Evolutionary conservation across 2,329 filamentous ascomycete species (phyloP).

Genomic region (Fusarium buxicola): DNA sequence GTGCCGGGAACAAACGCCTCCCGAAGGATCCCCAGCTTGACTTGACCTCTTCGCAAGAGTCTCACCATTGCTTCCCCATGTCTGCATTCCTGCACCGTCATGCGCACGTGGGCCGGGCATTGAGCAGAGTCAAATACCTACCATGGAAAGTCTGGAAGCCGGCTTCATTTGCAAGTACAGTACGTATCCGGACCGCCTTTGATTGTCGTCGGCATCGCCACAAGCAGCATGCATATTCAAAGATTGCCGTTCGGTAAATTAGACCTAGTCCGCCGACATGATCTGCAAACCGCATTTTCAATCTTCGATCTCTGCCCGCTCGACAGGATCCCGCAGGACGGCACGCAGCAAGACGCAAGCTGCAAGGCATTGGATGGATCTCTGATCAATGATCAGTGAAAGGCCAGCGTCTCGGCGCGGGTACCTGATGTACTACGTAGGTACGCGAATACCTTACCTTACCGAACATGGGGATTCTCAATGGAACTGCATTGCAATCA

Average conservation of each 20-base stretch:
- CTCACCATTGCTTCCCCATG: constrained; percentile 31
- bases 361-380: constrained; percentile 26
- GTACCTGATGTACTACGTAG: constrained; percentile 20
- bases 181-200: constrained; percentile 1
- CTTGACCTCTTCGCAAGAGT: constrained; percentile 7
- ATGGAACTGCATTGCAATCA: constrained; percentile 8
- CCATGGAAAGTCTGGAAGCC: constrained; percentile 36
- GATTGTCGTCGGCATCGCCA: constrained; percentile 1
- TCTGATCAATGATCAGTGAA: constrained; percentile 4
- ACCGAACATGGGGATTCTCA: constrained; percentile 9
- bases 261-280: constrained; percentile 6
- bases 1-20: constrained; percentile 30
- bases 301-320: constrained; percentile 13
- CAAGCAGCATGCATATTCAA: constrained; percentile 5
- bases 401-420: not conserved
- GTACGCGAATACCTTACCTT: constrained; percentile 22
- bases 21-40: constrained; percentile 31
- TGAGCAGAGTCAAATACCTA: constrained; percentile 35
- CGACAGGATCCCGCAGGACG: constrained; percentile 25
- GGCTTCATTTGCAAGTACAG: constrained; percentile 6
- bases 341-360: constrained; percentile 20
- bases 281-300: constrained; percentile 33
- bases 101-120: constrained; percentile 32
- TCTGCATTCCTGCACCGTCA: constrained; percentile 31
- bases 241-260: constrained; percentile 1